Evolutionary conservation across 306 rosid genomes (phyloP).

Genomic region (Corylus heterophylla): DNA sequence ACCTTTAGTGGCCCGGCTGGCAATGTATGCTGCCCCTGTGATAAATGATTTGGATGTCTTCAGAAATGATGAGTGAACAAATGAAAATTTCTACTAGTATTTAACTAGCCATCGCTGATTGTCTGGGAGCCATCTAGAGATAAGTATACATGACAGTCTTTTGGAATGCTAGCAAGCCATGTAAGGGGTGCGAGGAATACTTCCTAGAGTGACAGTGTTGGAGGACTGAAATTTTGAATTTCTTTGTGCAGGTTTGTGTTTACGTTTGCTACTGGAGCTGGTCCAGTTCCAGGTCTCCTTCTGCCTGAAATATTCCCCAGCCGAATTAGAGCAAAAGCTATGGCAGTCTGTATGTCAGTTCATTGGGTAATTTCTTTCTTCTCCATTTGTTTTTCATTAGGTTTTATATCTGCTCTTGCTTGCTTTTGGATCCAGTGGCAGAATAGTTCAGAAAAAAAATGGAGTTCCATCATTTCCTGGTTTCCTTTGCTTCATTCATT

Average conservation of each 20-base stretch:
- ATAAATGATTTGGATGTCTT: not conserved
- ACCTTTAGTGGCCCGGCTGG: not conserved
- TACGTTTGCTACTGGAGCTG: conserved; percentile 93
- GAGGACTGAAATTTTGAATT: conserved; percentile 17
- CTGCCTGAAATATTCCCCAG: conserved; percentile 89
- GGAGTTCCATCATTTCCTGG: conserved; percentile 9
- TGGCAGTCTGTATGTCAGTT: conserved; percentile 96
- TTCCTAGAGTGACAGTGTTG: conserved; percentile 14
- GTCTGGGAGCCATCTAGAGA: conserved; percentile 9
- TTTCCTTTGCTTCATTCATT: conserved; percentile 18
- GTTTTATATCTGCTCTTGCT: conserved; percentile 11
- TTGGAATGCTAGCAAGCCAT: not conserved
- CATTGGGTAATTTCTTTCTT: conserved; percentile 79
- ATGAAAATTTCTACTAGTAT: not conserved
- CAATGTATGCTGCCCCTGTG: not conserved
- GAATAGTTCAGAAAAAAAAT: not conserved
- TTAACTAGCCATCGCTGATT: not conserved
- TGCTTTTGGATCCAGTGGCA: conserved; percentile 2
- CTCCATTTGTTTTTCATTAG: not conserved
- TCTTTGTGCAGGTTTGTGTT: conserved; percentile 78
- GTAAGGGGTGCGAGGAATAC: too few relatives aligned
- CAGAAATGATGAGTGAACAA: not conserved
- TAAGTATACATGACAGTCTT: not conserved
- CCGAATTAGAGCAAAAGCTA: conserved; percentile 91
- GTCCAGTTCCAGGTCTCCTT: conserved; percentile 96